Percentiles rank a stretch among this genome's conserved stretches.
Evolutionary conservation across 306 rosid species (phyloP).

Genomic region (Lagenaria siceraria): DNA sequence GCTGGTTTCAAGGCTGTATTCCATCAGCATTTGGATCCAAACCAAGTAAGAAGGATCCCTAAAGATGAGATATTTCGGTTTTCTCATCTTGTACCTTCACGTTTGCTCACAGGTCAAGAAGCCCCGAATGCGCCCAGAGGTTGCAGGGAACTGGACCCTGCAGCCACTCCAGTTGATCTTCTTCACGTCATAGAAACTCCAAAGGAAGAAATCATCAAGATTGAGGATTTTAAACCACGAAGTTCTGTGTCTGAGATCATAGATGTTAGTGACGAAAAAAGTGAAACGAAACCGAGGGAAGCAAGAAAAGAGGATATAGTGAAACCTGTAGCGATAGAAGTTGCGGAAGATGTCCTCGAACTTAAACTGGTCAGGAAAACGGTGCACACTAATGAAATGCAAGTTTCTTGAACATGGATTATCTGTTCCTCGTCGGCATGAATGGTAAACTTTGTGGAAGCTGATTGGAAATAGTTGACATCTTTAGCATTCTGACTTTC

Average conservation of each 20-base stretch:
- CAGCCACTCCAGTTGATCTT: conserved; percentile 68
- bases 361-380: background rate
- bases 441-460: background rate
- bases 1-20: conserved; percentile 82
- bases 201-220: conserved; percentile 24
- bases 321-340: background rate
- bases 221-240: conserved; percentile 13
- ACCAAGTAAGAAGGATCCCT: conserved; percentile 40
- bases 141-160: conserved; percentile 92
- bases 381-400: conserved; percentile 1
- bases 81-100: conserved; percentile 80
- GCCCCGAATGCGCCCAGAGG: conserved; percentile 66
- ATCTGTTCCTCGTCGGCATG: background rate
- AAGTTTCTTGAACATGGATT: conserved; percentile 9
- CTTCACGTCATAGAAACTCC: conserved; percentile 43
- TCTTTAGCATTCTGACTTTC: background rate
- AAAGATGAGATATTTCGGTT: conserved; percentile 67
- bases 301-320: conserved; percentile 4
- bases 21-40: conserved; percentile 49
- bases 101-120: conserved; percentile 57
- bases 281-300: background rate
- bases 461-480: background rate
- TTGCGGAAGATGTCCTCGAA: conserved; percentile 8
- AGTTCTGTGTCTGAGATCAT: conserved; percentile 4
- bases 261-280: conserved; percentile 6